A percentile compares a stretch with the other conserved stretches of the same genome.
These are phyloP conservation scores for Ogataea populi-albae DNA, from an alignment of 805 yeast species.

Conservation along the genomic window DNA sequence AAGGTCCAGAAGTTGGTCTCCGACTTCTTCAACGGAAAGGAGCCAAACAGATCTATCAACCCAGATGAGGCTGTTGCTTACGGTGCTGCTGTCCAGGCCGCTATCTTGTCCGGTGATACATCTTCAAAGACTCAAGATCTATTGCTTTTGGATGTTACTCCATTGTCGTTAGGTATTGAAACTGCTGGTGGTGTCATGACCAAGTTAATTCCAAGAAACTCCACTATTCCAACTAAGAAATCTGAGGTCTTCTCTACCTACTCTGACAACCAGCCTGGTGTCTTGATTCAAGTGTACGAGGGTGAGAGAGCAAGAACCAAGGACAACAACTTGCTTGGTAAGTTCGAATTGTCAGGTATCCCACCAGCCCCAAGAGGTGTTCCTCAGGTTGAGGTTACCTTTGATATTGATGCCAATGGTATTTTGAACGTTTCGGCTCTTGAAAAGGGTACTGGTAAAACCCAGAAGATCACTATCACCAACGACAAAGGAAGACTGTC, in stretches of 20 bases:
- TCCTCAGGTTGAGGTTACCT: slow-evolving; percentile 74
- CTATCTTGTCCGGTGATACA: slow-evolving; percentile 92
- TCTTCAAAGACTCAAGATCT: slow-evolving; percentile 95
- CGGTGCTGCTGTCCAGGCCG: slow-evolving; percentile 99
- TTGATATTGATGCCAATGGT: slow-evolving; percentile 82
- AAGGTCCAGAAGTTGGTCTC: slow-evolving; percentile 93
- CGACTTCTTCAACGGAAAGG: slow-evolving; percentile 96
- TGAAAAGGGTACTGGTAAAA: slow-evolving; percentile 53
- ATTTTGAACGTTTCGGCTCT: slow-evolving; percentile 55
- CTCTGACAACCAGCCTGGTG: slow-evolving; percentile 83
- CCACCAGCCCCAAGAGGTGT: slow-evolving; percentile 77
- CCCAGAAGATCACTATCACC: slow-evolving; percentile 48
- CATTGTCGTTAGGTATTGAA: slow-evolving; percentile 79
- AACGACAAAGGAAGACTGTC: slow-evolving; percentile 54
- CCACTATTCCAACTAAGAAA: slow-evolving; percentile 73
- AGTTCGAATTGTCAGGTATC: slow-evolving; percentile 67
- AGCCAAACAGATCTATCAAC: slow-evolving; percentile 93
- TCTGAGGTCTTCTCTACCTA: slow-evolving; percentile 78
- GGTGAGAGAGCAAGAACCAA: slow-evolving; percentile 79
- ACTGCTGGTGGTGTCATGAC: slow-evolving; percentile 83
- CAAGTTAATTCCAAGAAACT: slow-evolving; percentile 72
- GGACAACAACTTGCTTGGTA: slow-evolving; percentile 75
- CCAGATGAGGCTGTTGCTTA: slow-evolving; percentile 99
- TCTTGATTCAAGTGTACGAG: slow-evolving; percentile 73
- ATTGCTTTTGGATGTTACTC: slow-evolving; percentile 93